Conservation (phyloP, 768 basidiomycete genomes). For the Amanita phalloides region DNA sequence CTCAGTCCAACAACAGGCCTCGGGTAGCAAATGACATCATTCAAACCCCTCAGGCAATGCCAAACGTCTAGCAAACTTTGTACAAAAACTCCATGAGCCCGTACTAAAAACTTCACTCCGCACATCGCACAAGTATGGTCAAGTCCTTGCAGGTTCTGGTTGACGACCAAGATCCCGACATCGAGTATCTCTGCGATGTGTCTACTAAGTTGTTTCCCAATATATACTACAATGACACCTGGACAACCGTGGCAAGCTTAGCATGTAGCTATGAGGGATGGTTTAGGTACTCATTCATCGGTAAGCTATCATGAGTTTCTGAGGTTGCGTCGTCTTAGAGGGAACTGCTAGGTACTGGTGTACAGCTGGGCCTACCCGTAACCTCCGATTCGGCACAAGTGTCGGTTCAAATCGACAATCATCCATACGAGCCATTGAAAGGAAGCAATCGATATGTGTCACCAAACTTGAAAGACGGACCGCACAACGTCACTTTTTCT, state of each 20-base stretch:
- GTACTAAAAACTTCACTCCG: slow-evolving; percentile 9
- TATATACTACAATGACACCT: slow-evolving; percentile 27
- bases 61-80: background rate
- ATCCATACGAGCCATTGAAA: slow-evolving; percentile 18
- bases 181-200: slow-evolving; percentile 27
- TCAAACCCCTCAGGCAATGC: background rate
- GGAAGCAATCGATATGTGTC: slow-evolving; percentile 22
- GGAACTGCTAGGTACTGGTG: slow-evolving; percentile 18
- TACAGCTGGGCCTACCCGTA: slow-evolving; percentile 13
- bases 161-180: slow-evolving; percentile 25
- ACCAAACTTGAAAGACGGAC: slow-evolving; percentile 21
- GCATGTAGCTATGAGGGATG: slow-evolving; percentile 22
- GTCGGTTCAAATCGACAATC: slow-evolving; percentile 26
- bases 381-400: slow-evolving; percentile 16
- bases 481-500: slow-evolving; percentile 26
- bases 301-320: slow-evolving; percentile 11
- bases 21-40: slow-evolving; percentile 2
- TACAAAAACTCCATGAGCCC: slow-evolving; percentile 2
- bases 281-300: slow-evolving; percentile 29
- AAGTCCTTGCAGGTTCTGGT: slow-evolving; percentile 19
- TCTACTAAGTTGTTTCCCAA: slow-evolving; percentile 21
- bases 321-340: background rate
- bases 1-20: background rate
- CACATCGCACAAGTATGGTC: slow-evolving; percentile 11
- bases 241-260: slow-evolving; percentile 22